A percentile compares a stretch with the other conserved stretches of the same genome.
These are phyloP conservation scores for Cicer cuneatum DNA, from an alignment of 306 rosid genomes.

Conservation along the genomic window DNA sequence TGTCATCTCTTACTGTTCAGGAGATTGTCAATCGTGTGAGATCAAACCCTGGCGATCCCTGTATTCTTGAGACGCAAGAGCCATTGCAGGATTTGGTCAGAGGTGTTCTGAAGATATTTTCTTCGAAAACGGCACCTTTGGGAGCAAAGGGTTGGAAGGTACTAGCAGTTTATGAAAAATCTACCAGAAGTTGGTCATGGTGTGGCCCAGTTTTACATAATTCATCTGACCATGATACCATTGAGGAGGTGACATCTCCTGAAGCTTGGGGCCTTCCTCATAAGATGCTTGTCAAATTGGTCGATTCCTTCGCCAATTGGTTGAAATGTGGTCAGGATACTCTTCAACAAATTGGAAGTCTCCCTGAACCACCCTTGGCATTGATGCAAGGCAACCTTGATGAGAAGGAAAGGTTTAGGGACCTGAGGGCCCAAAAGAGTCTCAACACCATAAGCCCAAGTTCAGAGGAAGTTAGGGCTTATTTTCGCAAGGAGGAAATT, in stretches of 20 bases:
- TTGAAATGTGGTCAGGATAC: slow-evolving; percentile 99
- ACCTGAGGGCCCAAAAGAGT: slow-evolving; percentile 97
- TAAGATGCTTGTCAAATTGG: slow-evolving; percentile 96
- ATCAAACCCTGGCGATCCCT: slow-evolving; percentile 94
- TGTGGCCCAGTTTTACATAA: slow-evolving; percentile 72
- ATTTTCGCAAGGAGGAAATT: slow-evolving; percentile 93
- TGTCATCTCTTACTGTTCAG: slow-evolving; percentile 73
- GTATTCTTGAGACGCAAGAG: slow-evolving; percentile 96
- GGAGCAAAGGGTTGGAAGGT: slow-evolving; percentile 98
- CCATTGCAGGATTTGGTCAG: slow-evolving; percentile 97
- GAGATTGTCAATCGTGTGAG: slow-evolving; percentile 87
- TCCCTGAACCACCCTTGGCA: slow-evolving; percentile 91
- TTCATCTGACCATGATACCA: slow-evolving; percentile 64
- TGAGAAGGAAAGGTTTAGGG: slow-evolving; percentile 98
- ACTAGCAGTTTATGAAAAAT: slow-evolving; percentile 74
- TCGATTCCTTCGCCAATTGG: slow-evolving; percentile 98
- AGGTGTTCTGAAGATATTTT: slow-evolving; percentile 94
- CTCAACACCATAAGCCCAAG: slow-evolving; percentile 88
- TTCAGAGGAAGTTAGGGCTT: slow-evolving; percentile 88
- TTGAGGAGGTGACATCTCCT: slow-evolving; percentile 84
- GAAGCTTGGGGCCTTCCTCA: slow-evolving; percentile 96
- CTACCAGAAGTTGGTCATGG: slow-evolving; percentile 92
- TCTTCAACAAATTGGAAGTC: slow-evolving; percentile 96
- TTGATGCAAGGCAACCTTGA: slow-evolving; percentile 91
- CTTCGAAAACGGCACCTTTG: slow-evolving; percentile 94